These are phyloP conservation scores for Penicillium cinerascens DNA, from an alignment of 495 filamentous ascomycete species.

Conservation along the genomic window DNA sequence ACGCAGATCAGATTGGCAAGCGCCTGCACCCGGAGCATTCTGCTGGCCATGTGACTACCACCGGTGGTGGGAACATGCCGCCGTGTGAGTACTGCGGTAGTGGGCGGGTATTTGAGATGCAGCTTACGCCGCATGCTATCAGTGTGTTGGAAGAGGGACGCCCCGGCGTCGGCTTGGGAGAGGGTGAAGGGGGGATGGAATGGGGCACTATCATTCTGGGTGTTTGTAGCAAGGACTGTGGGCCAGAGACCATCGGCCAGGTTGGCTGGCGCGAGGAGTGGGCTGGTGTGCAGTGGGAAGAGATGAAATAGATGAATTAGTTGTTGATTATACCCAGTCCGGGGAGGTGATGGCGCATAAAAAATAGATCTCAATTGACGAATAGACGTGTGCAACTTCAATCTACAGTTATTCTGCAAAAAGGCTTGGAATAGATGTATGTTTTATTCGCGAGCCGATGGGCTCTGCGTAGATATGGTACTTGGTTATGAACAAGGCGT, in stretches of 20 bases:
- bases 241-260: constrained; percentile 44
- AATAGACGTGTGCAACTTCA: neutral
- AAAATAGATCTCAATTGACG: neutral
- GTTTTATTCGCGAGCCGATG: neutral
- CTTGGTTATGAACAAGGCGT: constrained; percentile 23
- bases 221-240: constrained; percentile 73
- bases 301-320: constrained; percentile 41
- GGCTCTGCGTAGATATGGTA: neutral
- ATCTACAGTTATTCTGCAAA: neutral
- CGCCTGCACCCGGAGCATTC: constrained; percentile 45
- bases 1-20: constrained; percentile 69
- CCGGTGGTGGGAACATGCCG: constrained; percentile 51
- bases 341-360: neutral
- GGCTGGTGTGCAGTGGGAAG: constrained; percentile 97
- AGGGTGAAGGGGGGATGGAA: constrained; percentile 81
- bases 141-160: constrained; percentile 80
- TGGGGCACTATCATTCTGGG: constrained; percentile 96
- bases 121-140: constrained; percentile 89
- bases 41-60: constrained; percentile 27
- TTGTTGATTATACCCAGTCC: neutral
- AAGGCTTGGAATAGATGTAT: neutral
- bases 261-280: constrained; percentile 87
- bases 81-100: constrained; percentile 73
- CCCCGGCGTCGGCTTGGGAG: constrained; percentile 52
- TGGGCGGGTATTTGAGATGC: constrained; percentile 80